Base-by-base conservation (phyloP, 495 filamentous ascomycete species). In the Penicillium malachiteum region DNA sequence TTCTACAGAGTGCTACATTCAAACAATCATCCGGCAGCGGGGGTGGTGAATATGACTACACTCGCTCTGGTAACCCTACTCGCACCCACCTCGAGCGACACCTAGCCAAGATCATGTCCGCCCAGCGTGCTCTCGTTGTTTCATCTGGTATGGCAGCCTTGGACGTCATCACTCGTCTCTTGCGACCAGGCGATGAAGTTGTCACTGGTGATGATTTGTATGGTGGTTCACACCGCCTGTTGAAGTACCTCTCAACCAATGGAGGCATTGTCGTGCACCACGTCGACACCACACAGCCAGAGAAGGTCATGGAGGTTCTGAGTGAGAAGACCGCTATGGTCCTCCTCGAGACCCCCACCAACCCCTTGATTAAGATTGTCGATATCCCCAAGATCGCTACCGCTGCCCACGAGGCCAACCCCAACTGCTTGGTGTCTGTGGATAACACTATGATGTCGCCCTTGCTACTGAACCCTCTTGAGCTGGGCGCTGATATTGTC, bases 381-480 rank as follows among this genome's bases (percentile, higher is more conserved):
- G 93, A 98, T 63, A 91, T 98, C 59, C 81, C 85, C 2, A 70
- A 81, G 16, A 93, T 97, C 56, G 85, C 92, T 7, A 71, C 81
- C 13, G 73, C 84, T 17, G 83, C 88, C 3, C 93, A 97, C 71
- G 84, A 84, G 49, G 85, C 81, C 7, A 96, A 93, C 68, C 78
- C 85, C n/a, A 83, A 79, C 57, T 87, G 87, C n/a, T 72, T 97
- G 35, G 91, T 98, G 12, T 82, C 88, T 7, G 93, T 97, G 30
- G 94, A 98, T 73, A 98, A 98, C 77, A 97, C 94, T 44, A 98
- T 98, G 94, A 87, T 98, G 60, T 96, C 91, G 0, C 94, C 94
- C 9, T 84, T 95, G 67, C 86, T 97, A 13, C 85, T 84, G 56
- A 97, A 94, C 72, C 94, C 94, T 9, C 83, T 97, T 5, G 92